phyloP scores from a whole-genome alignment of 768 basidiomycete species.

The Mrakia gelida region DNA sequence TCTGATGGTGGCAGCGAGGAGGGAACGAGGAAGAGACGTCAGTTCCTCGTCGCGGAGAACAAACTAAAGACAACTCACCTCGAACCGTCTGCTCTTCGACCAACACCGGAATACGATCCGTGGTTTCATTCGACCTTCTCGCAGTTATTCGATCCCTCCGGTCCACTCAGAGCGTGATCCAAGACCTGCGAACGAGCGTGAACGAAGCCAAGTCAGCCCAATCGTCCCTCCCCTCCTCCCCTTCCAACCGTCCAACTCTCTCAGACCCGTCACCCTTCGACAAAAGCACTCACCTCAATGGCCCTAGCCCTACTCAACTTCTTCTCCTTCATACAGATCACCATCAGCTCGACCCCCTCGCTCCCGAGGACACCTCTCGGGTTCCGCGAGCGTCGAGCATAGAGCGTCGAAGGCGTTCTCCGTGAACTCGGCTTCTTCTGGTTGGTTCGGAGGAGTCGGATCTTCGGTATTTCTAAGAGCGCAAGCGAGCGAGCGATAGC shows the following conservation, averaged over 20 bases:
- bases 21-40: too few species aligned
- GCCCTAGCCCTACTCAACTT: slow-evolving; percentile 71
- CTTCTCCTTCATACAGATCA: slow-evolving; percentile 95
- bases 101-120: too few species aligned
- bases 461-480: slow-evolving; percentile 71
- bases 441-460: slow-evolving; percentile 75
- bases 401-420: slow-evolving; percentile 89
- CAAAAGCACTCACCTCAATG: slow-evolving; percentile 55
- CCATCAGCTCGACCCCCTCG: slow-evolving; percentile 94
- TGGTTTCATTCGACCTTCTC: too few species aligned
- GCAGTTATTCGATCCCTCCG: slow-evolving; percentile 64
- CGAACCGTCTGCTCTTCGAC: too few species aligned
- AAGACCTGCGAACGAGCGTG: slow-evolving; percentile 49
- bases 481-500: too few species aligned
- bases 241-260: neutral
- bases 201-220: neutral
- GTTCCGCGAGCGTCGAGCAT: slow-evolving; percentile 77
- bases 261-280: too few species aligned
- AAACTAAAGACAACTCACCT: too few species aligned
- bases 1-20: too few species aligned
- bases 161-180: slow-evolving; percentile 81
- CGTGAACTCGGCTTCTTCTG: slow-evolving; percentile 95
- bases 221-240: neutral
- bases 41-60: too few species aligned
- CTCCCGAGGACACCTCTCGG: slow-evolving; percentile 73